Conservation (phyloP, 306 rosid species). For the Carpinus viminea region DNA sequence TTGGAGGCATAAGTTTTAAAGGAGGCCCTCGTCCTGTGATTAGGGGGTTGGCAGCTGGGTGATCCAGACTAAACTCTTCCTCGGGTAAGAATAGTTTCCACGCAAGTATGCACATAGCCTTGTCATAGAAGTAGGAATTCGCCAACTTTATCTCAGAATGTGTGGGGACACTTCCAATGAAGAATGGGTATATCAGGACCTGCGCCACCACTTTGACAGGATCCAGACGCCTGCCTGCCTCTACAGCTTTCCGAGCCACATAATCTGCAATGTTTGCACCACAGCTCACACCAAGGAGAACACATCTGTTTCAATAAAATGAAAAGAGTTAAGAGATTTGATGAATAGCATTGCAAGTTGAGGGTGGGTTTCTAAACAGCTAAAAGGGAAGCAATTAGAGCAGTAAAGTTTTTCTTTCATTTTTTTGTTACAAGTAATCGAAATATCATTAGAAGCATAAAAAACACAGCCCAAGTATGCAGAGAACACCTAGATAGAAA, state of each 20-base stretch:
- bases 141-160: conserved; percentile 90
- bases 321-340: conserved; percentile 30
- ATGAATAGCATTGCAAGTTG: neutral
- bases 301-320: conserved; percentile 62
- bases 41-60: conserved; percentile 89
- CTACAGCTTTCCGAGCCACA: conserved; percentile 91
- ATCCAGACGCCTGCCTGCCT: conserved; percentile 80
- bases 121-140: conserved; percentile 91
- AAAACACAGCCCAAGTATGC: too few relatives aligned
- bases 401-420: neutral
- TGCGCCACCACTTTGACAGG: conserved; percentile 97
- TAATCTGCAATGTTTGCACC: conserved; percentile 95
- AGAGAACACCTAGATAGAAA: too few relatives aligned
- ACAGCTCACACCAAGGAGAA: conserved; percentile 96
- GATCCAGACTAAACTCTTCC: conserved; percentile 82
- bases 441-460: too few relatives aligned
- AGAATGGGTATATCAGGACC: conserved; percentile 85
- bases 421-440: too few relatives aligned
- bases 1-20: conserved; percentile 87
- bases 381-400: conserved; percentile 17
- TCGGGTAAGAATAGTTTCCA: conserved; percentile 93
- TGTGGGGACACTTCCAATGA: conserved; percentile 84
- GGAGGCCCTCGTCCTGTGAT: conserved; percentile 71
- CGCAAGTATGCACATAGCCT: conserved; percentile 89
- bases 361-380: neutral